phyloP scores from a whole-genome alignment of 805 yeast species.

The Candida namnaoensis region DNA sequence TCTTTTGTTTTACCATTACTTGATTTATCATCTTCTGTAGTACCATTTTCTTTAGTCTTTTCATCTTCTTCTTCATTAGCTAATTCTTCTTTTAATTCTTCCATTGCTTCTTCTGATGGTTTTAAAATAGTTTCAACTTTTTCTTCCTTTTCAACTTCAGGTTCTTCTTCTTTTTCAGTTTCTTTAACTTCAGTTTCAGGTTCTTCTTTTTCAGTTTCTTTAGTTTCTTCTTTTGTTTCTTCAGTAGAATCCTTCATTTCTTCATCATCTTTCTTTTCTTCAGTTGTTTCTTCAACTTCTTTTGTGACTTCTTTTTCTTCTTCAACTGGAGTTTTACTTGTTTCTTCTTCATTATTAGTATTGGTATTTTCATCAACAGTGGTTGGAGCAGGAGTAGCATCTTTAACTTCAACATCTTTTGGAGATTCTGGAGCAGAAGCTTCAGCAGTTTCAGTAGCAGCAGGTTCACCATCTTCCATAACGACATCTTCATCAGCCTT shows the following conservation, averaged over 20 bases:
- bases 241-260: background rate
- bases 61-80: constrained; percentile 26
- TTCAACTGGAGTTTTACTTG: constrained; percentile 1
- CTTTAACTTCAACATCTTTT: constrained; percentile 1
- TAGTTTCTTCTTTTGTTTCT: background rate
- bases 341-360: constrained; percentile 2
- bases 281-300: background rate
- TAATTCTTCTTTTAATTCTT: constrained; percentile 24
- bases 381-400: background rate
- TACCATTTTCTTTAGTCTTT: constrained; percentile 15
- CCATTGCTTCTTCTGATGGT: constrained; percentile 16
- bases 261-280: background rate
- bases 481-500: background rate
- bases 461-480: background rate
- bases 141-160: background rate
- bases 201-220: background rate
- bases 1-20: constrained; percentile 1
- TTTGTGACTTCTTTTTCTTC: background rate
- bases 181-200: constrained; percentile 1
- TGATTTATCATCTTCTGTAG: constrained; percentile 7
- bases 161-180: background rate
- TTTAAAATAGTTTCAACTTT: constrained; percentile 5
- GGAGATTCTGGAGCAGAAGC: constrained; percentile 3
- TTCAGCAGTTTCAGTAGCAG: constrained; percentile 2
- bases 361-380: background rate